Conservation (phyloP, 176 grass and related monocot species). For the Alloteropsis semialata region DNA sequence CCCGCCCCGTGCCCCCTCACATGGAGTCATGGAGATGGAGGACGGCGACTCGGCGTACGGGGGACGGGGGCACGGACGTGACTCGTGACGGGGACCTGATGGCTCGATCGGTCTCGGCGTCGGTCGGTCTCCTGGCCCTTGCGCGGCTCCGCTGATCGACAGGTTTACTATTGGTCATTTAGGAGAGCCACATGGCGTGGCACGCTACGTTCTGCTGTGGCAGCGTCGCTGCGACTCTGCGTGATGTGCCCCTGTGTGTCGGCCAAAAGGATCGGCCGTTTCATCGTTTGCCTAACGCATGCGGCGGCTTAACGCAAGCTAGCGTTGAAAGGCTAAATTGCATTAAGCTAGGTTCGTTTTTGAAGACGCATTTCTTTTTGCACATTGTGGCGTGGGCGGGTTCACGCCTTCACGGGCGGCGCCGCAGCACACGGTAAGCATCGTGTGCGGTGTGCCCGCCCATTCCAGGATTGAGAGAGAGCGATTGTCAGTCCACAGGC, state of each 20-base stretch:
- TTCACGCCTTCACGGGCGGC: too few relatives aligned
- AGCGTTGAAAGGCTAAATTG: too few relatives aligned
- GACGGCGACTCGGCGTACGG: background rate
- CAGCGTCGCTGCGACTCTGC: too few relatives aligned
- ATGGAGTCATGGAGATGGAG: too few relatives aligned
- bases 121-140: background rate
- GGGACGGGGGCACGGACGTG: background rate
- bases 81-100: background rate
- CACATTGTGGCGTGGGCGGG: too few relatives aligned
- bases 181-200: constrained; percentile 15
- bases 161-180: background rate
- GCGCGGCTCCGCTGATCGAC: background rate
- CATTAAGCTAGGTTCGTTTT: too few relatives aligned
- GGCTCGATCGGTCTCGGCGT: background rate
- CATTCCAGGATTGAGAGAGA: background rate
- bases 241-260: background rate
- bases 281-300: too few relatives aligned
- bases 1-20: background rate
- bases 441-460: too few relatives aligned
- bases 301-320: too few relatives aligned
- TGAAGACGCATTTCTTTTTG: too few relatives aligned
- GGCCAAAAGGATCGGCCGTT: background rate
- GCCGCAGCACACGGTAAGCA: too few relatives aligned
- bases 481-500: too few relatives aligned
- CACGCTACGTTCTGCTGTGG: background rate